Percentiles rank a stretch among this genome's conserved stretches.
Conservation (phyloP, 2,329 filamentous ascomycete genomes). For the Keithomyces neogunnii region DNA sequence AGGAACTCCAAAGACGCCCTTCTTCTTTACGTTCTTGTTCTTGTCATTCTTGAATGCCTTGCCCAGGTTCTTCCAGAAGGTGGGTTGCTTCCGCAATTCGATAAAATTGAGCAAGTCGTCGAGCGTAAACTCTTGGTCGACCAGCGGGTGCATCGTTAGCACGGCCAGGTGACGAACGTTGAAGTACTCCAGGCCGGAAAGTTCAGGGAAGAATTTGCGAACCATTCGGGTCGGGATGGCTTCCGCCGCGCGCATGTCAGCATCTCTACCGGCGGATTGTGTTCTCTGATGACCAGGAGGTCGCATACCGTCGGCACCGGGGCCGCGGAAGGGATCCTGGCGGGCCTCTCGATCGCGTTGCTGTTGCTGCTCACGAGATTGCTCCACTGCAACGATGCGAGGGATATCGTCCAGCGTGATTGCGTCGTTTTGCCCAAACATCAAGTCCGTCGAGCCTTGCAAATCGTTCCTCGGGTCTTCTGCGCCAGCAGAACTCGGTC, state of each 20-base stretch:
- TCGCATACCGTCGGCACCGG: conserved; percentile 31
- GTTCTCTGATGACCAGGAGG: conserved; percentile 59
- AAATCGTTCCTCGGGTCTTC: conserved; percentile 33
- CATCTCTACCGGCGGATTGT: conserved; percentile 45
- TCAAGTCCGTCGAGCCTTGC: conserved; percentile 61
- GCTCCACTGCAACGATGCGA: conserved; percentile 88
- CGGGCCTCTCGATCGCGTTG: conserved; percentile 45
- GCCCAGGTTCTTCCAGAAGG: conserved; percentile 97
- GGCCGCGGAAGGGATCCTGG: conserved; percentile 58
- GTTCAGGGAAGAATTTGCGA: conserved; percentile 90
- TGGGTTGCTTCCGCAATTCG: conserved; percentile 78
- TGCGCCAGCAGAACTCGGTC: conserved; percentile 64
- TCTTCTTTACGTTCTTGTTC: conserved; percentile 73
- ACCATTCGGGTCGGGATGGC: conserved; percentile 43
- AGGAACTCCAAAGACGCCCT: conserved; percentile 85
- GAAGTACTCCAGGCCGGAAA: conserved; percentile 93
- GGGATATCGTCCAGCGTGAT: conserved; percentile 95
- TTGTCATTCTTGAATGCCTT: conserved; percentile 90
- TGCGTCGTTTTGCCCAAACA: conserved; percentile 84
- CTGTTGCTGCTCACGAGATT: conserved; percentile 83
- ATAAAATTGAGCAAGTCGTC: conserved; percentile 90
- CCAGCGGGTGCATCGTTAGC: conserved; percentile 84
- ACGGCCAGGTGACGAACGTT: conserved; percentile 94
- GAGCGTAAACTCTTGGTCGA: conserved; percentile 85
- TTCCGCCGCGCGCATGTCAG: conserved; percentile 43